These are phyloP conservation scores for Geotrichum bryndzae DNA, from an alignment of 1,139 yeast genomes.

Conservation along the genomic window DNA sequence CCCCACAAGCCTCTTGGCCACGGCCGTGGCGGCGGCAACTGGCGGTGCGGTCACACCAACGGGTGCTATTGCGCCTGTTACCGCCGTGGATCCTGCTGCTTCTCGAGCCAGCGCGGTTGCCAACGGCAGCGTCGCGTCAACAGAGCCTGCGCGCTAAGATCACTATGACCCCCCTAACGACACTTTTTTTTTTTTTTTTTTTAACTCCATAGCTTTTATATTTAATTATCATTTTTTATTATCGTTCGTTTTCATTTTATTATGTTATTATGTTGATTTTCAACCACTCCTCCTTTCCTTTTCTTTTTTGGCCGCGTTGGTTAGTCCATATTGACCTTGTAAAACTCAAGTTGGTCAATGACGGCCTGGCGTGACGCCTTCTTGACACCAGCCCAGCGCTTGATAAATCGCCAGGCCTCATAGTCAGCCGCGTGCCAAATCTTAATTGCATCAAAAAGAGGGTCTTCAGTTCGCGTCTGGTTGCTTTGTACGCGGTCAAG, in stretches of 20 bases:
- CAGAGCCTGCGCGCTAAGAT: background rate
- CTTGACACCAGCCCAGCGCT: constrained; percentile 10
- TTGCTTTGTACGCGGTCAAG: background rate
- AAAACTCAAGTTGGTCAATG: background rate
- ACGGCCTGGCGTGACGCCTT: constrained; percentile 6
- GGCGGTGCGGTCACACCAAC: background rate
- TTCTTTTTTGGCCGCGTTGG: background rate
- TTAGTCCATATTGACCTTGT: background rate
- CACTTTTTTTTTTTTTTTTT: background rate
- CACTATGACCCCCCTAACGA: background rate
- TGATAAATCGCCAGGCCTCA: constrained; percentile 14
- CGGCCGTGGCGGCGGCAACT: background rate
- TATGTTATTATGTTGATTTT: too few relatives aligned
- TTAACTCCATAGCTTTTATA: background rate
- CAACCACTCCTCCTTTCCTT: too few relatives aligned
- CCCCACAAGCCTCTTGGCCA: background rate
- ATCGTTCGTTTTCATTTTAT: background rate
- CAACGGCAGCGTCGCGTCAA: background rate
- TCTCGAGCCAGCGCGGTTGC: background rate
- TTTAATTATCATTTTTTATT: background rate
- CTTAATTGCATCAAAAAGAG: constrained; percentile 9
- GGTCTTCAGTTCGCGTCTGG: background rate
- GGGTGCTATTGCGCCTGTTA: background rate
- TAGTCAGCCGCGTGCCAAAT: constrained; percentile 13
- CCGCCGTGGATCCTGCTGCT: background rate